Base-by-base conservation (phyloP, 768 basidiomycete genomes). In the Podaxis carcinomalis region DNA sequence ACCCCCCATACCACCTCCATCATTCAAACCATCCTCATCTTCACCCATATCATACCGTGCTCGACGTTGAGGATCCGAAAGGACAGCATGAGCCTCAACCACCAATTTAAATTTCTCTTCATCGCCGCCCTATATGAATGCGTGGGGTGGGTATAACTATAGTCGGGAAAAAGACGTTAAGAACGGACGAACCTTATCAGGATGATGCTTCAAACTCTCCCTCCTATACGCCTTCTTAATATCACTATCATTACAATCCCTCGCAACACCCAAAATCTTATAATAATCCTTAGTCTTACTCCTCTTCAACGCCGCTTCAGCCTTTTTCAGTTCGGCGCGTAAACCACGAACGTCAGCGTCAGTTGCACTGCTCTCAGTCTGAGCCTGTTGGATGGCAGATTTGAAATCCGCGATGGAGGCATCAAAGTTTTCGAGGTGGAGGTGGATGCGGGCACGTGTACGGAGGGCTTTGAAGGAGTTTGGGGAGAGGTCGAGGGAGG, bases 81-180 rank as follows among this genome's bases (percentile, higher is more conserved):
- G 84, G 3, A 95, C 88, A 6, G 85, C 82, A 63, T 95, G 81
- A 2, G 92, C 91, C 72, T 94, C 93, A 0, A 79, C 85, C 32
- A 93, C 87, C 21, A 93, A 81, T 73, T 98, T 97, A 84, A 98
- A 98, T 67, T 92, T 90, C 69, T 97, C 96, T 67, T 96, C 95
- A 70, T 94, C 92, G 28, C 95, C 95, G 27, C 95, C 94, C 87
- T 92, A 62, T 62, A 63, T 47, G 44, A 27, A 6, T 35, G 42
- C 3, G 0, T 5, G 1, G 4, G 1, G 4, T 25, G 37, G 46
- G 50, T 13, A 35, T 23, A 35, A 53, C 28, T 21, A 6, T 39
- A 59, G 23, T 55, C 14, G 16, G 32, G 27, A 23, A 36, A 21
- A 51, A 46, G 32, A 16, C 64, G 56, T 62, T 57, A 66, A 51